Evolutionary conservation across 495 filamentous ascomycete species (phyloP).

Genomic region (Penicillium antarcticum): DNA sequence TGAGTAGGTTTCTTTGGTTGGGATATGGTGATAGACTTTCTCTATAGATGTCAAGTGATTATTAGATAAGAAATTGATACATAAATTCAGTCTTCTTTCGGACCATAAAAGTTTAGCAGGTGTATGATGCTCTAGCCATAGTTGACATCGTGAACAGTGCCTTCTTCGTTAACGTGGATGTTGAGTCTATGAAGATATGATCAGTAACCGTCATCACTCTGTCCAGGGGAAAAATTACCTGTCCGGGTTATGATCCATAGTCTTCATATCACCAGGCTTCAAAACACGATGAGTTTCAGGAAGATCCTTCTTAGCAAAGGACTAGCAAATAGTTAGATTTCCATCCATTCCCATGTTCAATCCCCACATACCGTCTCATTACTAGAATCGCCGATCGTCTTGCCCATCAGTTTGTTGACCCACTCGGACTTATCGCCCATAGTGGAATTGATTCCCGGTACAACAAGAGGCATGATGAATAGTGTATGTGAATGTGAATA

Average conservation of each 20-base stretch:
- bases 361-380: constrained; percentile 44
- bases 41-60: neutral
- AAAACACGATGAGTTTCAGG: constrained; percentile 66
- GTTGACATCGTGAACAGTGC: constrained; percentile 68
- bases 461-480: constrained; percentile 75
- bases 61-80: neutral
- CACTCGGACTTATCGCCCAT: constrained; percentile 59
- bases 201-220: constrained; percentile 8
- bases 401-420: constrained; percentile 71
- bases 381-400: constrained; percentile 56
- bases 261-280: constrained; percentile 57
- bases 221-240: constrained; percentile 33
- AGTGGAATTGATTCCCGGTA: constrained; percentile 63
- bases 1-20: constrained; percentile 14
- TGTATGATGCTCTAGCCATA: constrained; percentile 28
- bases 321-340: constrained; percentile 38
- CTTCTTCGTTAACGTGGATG: constrained; percentile 67
- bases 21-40: neutral
- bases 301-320: constrained; percentile 72
- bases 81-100: neutral
- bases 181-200: constrained; percentile 53
- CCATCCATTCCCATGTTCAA: neutral
- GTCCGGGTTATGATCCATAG: constrained; percentile 59
- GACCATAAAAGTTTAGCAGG: neutral
- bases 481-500: neutral